A percentile compares a stretch with the other conserved stretches of the same genome.
Evolutionary conservation across 2,329 filamentous ascomycete genomes (phyloP).

Genomic region (Tolypocladium guangdongense): DNA sequence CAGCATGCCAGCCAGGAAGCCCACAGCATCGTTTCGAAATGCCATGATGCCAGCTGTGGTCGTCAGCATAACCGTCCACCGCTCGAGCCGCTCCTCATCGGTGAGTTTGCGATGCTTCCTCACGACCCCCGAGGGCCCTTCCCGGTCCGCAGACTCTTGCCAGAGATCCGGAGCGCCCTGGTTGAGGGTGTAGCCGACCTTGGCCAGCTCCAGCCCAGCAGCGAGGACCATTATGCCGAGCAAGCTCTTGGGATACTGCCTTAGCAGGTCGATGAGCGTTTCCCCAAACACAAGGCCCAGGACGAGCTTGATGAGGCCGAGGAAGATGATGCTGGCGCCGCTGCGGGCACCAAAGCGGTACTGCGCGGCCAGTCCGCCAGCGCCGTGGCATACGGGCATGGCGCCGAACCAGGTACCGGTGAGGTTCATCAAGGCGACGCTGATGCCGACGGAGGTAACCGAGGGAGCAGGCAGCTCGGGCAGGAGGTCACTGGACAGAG

Average conservation of each 20-base stretch:
- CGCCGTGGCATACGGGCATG: conserved; percentile 93
- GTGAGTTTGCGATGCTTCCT: conserved; percentile 42
- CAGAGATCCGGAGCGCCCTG: conserved; percentile 53
- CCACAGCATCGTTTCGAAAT: conserved; percentile 83
- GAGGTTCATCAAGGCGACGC: conserved; percentile 76
- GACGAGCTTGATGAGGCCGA: conserved; percentile 65
- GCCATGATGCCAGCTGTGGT: conserved; percentile 74
- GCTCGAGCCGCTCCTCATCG: conserved; percentile 58
- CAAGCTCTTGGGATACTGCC: conserved; percentile 62
- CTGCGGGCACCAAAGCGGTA: conserved; percentile 85
- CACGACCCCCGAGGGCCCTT: conserved; percentile 14
- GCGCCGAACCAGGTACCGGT: conserved; percentile 82
- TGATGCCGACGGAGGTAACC: conserved; percentile 68
- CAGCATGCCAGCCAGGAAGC: conserved; percentile 70
- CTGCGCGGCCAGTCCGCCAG: conserved; percentile 82
- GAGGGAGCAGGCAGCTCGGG: conserved; percentile 56
- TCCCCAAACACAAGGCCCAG: conserved; percentile 68
- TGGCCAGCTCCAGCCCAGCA: conserved; percentile 76
- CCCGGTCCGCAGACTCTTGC: conserved; percentile 39
- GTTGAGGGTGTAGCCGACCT: conserved; percentile 76
- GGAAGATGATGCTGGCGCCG: conserved; percentile 69
- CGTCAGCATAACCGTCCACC: conserved; percentile 85
- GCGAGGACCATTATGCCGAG: conserved; percentile 85
- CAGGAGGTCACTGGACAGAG: conserved; percentile 67
- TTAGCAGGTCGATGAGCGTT: conserved; percentile 59